Evolutionary conservation across 73 alveolate genomes (phyloP), one percentile per base, ranked within the genome.

Genomic region (Blepharisma japonicum): DNA sequence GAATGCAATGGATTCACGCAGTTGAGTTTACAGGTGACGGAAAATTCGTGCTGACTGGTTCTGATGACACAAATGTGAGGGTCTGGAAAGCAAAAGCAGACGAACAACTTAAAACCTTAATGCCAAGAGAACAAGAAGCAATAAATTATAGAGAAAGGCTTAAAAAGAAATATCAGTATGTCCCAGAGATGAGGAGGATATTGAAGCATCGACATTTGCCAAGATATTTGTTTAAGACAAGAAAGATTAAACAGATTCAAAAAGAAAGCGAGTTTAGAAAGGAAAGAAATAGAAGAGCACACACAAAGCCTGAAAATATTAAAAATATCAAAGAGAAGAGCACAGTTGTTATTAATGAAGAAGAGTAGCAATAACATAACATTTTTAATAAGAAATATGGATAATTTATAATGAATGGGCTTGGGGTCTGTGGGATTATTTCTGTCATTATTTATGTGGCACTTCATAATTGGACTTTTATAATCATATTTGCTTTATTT

Each of bases 11-110:
- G 84, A 97, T 96, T 6, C 87, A 91, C 82, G 81, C 98, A 7
- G 98, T 94, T 6, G 50, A 87, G 55, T 96, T 89, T 83, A 81
- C 98, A 0, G 92, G 88, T 92, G 99, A 96, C 85, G 89, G 88
- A 72, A 91, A 94, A 85, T 96, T 87, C 83, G 92, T 96, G 55
- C 71, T 92, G 27, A 85, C 98, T 78, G 99, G 99, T 0, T 83
- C 96, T 32, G 98, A 96, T 77, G 99, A 96, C 85, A 95, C 98
- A 54, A 96, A 96, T 78, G 82, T 96, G 14, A 95, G 99, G 86
- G 84, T 96, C 21, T 96, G 99, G 99, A 96, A 96, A 81, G 86
- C 95, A n/a, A 83, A 93, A 14, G 98, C 99, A 0, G 85, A 92
- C 68, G 87, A 87, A 49, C 83, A 97, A 45, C 87, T 96, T 53